These are phyloP conservation scores for Aphanomyces cochlioides DNA, from an alignment of 352 stramenopile genomes.

Conservation along the genomic window DNA sequence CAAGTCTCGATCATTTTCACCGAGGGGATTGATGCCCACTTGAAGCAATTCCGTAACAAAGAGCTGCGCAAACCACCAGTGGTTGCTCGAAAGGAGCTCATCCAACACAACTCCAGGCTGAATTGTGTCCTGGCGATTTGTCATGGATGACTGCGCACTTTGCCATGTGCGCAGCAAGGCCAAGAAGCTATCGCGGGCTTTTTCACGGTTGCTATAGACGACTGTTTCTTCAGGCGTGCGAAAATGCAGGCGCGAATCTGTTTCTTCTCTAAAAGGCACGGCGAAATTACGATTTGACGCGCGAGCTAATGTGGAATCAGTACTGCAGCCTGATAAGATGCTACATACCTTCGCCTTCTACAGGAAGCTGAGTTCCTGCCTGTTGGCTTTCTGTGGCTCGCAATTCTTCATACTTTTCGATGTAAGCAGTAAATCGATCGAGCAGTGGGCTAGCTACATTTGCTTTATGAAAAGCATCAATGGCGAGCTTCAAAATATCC, in stretches of 20 bases:
- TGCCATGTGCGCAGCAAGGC: conserved; percentile 56
- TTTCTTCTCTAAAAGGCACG: conserved; percentile 62
- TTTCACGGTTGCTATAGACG: conserved; percentile 65
- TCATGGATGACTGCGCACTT: conserved; percentile 32
- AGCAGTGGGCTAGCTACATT: conserved; percentile 8
- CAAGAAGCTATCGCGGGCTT: conserved; percentile 58
- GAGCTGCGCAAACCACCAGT: conserved; percentile 74
- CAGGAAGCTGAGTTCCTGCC: conserved; percentile 8
- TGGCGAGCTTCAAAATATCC: conserved; percentile 49
- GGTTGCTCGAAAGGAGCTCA: conserved; percentile 50
- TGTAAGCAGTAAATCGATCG: conserved; percentile 13
- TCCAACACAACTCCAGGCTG: conserved; percentile 38
- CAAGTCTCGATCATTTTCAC: conserved; percentile 68
- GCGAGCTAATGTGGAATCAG: no score
- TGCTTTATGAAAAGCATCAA: conserved; percentile 31
- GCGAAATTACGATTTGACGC: background rate
- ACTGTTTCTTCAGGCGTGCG: conserved; percentile 46
- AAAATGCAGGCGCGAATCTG: conserved; percentile 65
- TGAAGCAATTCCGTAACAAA: conserved; percentile 68
- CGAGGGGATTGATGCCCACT: conserved; percentile 61
- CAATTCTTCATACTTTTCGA: conserved; percentile 17
- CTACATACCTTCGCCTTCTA: conserved; percentile 14
- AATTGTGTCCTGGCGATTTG: conserved; percentile 33
- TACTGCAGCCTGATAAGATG: background rate
- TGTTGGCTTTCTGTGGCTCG: conserved; percentile 18